A percentile compares a stretch with the other conserved stretches of the same genome.
These are phyloP conservation scores for Aspergillus indologenus DNA, from an alignment of 495 filamentous ascomycete genomes.

Conservation along the genomic window DNA sequence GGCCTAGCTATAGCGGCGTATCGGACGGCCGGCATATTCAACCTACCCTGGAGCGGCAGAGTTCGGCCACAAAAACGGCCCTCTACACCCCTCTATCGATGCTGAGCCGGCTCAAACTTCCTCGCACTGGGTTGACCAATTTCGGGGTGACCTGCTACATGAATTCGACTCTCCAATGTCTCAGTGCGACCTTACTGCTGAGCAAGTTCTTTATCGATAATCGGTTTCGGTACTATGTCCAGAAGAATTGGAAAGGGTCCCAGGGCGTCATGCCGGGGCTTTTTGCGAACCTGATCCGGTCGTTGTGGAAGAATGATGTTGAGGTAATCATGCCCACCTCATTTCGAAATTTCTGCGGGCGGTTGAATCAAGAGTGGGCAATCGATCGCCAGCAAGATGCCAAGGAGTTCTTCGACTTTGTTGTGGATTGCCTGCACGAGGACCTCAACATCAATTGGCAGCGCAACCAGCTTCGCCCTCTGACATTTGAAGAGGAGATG, in stretches of 20 bases:
- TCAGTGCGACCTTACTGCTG: conserved; percentile 72
- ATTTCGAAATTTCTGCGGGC: conserved; percentile 55
- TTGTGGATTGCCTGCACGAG: conserved; percentile 69
- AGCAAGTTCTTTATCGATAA: conserved; percentile 62
- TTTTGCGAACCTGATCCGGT: conserved; percentile 69
- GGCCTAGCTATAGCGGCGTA: conserved; percentile 85
- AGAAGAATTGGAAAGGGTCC: conserved; percentile 66
- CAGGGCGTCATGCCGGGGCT: conserved; percentile 76
- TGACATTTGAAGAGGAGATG: conserved; percentile 61
- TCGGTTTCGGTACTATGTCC: conserved; percentile 53
- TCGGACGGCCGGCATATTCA: conserved; percentile 62
- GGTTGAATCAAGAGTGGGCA: conserved; percentile 56
- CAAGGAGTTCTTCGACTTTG: conserved; percentile 72
- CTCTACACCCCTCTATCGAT: conserved; percentile 43
- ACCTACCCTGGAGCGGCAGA: conserved; percentile 46
- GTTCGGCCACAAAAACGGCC: conserved; percentile 44
- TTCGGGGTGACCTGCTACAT: conserved; percentile 85
- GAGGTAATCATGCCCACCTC: conserved; percentile 55
- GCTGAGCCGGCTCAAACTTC: conserved; percentile 50
- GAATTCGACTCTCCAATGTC: conserved; percentile 80
- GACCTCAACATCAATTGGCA: conserved; percentile 70
- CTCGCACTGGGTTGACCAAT: conserved; percentile 74
- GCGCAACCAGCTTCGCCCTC: conserved; percentile 51
- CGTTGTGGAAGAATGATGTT: conserved; percentile 69
- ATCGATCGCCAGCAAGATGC: conserved; percentile 72